Evolutionary conservation across 1,284 basidiomycete genomes (phyloP).

Genomic region (Melampsora larici-populina): DNA sequence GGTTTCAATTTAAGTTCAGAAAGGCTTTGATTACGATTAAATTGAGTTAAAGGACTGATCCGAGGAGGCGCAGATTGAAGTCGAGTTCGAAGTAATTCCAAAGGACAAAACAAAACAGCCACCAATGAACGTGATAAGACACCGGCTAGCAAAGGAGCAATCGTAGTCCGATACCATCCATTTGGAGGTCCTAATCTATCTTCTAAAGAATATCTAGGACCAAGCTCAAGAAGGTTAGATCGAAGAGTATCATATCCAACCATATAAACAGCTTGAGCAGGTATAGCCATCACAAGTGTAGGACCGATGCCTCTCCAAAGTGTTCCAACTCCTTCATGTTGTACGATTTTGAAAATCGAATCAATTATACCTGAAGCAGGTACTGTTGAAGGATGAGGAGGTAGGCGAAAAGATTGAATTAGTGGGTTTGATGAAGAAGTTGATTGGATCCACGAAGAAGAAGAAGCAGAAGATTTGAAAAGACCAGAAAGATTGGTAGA

Average conservation of each 20-base stretch:
- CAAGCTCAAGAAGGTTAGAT: conserved; percentile 50
- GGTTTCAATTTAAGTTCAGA: neutral
- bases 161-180: conserved; percentile 58
- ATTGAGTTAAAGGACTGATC: neutral
- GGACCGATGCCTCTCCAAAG: conserved; percentile 50
- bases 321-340: conserved; percentile 47
- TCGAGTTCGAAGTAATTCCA: conserved; percentile 90
- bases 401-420: conserved; percentile 25
- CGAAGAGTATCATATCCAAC: conserved; percentile 89
- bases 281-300: conserved; percentile 78
- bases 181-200: conserved; percentile 5
- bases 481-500: conserved; percentile 27
- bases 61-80: conserved; percentile 65
- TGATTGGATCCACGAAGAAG: conserved; percentile 5
- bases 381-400: conserved; percentile 6
- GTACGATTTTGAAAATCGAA: conserved; percentile 47
- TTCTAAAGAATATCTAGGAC: neutral
- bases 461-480: conserved; percentile 1
- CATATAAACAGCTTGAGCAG: conserved; percentile 91
- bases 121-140: conserved; percentile 75
- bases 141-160: conserved; percentile 77
- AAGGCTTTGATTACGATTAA: neutral
- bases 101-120: conserved; percentile 75
- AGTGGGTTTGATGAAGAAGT: conserved; percentile 28
- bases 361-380: conserved; percentile 46